These are phyloP conservation scores for Castanea crenata DNA, from an alignment of 306 rosid species.

Conservation along the genomic window DNA sequence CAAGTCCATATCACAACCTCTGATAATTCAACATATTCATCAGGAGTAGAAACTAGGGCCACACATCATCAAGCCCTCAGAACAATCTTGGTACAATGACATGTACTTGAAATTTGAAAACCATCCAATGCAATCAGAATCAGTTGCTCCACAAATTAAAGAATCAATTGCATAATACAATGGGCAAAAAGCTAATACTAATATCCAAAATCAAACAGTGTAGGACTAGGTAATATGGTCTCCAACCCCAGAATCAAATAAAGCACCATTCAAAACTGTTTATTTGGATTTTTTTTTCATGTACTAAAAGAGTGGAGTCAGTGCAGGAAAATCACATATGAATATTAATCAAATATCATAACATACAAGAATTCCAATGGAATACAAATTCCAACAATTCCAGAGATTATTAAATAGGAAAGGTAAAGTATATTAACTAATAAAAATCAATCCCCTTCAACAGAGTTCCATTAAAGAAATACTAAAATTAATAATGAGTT, in stretches of 20 bases:
- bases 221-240: neutral
- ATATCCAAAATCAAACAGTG: neutral
- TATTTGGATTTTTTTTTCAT: neutral
- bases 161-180: conserved; percentile 17
- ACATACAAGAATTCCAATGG: neutral
- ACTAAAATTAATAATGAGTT: neutral
- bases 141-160: conserved; percentile 15
- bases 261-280: conserved; percentile 26
- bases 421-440: neutral
- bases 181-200: neutral
- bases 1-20: neutral
- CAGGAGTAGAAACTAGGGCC: neutral
- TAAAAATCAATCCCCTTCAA: neutral
- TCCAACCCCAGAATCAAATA: neutral
- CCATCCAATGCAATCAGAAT: conserved; percentile 17
- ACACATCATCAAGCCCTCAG: conserved; percentile 3
- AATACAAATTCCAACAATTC: neutral
- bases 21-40: neutral
- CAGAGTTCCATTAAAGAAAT: neutral
- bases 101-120: conserved; percentile 8
- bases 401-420: neutral
- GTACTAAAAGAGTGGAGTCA: conserved; percentile 5
- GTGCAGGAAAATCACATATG: neutral
- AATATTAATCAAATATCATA: neutral
- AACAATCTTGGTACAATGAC: conserved; percentile 9